Evolutionary conservation across 805 yeast species (phyloP), one percentile per base, ranked within the genome.

Genomic region (Cyberlindnera xylosilytica): DNA sequence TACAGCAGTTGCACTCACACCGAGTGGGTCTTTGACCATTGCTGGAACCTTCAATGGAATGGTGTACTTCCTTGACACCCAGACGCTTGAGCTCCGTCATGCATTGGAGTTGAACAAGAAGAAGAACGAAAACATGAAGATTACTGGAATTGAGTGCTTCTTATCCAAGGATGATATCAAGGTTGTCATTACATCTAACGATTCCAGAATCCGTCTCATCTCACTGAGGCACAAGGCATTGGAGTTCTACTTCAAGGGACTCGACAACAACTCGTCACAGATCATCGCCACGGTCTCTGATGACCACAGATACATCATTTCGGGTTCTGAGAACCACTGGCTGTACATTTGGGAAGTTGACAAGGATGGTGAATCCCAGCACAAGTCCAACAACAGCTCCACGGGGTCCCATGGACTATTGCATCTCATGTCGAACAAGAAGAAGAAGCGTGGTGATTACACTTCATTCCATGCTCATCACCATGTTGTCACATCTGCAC

Each of bases 271-370:
- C 41, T 76, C 81, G 35, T 78, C 91, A 5, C 88, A 87, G 32
- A 83, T 86, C 38, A 70, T 70, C 11, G 96, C 96, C 0, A 63
- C 76, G 0, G 56, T 76, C 2, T 76, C 81, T 19, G 87, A 78
- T 39, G 80, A 80, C 52, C 64, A 69, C 39, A 56, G 64, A 11
- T 77, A 76, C 54, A 73, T 89, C 6, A 72, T 89, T 8, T 72
- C 85, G 7, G 96, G 96, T 0, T 84, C 95, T 11, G 97, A 90
- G 58, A 93, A 90, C 63, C 87, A 86, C 52, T 80, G 89, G 80
- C 77, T 86, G 12, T 90, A 89, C 56, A 65, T 87, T 11, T 91
- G 98, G 98, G 73, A 74, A 42, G 61, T 73, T 9, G 48, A 58
- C 18, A 64, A 61, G 33, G 57, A 57, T 4, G 6, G 10, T 5